These are phyloP conservation scores for Pythium pyrilobum DNA, from an alignment of 352 stramenopile genomes.

Conservation along the genomic window DNA sequence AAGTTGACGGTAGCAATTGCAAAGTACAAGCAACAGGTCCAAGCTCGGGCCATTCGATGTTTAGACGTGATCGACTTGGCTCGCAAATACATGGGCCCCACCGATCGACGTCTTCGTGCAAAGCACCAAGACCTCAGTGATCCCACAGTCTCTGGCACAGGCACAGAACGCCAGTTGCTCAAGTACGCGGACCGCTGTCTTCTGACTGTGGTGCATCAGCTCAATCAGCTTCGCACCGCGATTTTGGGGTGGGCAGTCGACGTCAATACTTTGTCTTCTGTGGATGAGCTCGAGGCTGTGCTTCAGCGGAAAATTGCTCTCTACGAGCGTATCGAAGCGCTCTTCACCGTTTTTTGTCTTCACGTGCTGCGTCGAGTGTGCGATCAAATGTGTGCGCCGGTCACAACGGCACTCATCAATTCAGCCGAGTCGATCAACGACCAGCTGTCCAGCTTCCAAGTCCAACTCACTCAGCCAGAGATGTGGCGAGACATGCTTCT, in stretches of 20 bases:
- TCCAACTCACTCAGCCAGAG: conserved; percentile 26
- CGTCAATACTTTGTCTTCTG: not conserved
- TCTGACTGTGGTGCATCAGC: not conserved
- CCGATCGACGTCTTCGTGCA: conserved; percentile 9
- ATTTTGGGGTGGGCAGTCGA: not conserved
- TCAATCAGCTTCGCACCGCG: conserved; percentile 2
- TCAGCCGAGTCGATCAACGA: conserved; percentile 28
- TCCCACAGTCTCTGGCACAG: not conserved
- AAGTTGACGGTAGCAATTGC: not conserved
- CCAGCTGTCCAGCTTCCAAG: conserved; percentile 37
- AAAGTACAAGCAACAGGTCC: conserved; percentile 17
- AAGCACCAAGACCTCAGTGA: not conserved
- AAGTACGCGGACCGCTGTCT: conserved; percentile 11
- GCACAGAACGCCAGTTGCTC: conserved; percentile 14
- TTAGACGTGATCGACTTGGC: conserved; percentile 17
- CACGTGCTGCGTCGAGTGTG: conserved; percentile 45
- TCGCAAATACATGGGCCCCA: conserved; percentile 21
- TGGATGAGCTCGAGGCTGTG: conserved; percentile 3
- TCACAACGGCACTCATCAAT: conserved; percentile 20
- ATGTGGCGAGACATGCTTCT: conserved; percentile 15
- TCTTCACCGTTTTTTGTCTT: conserved; percentile 54
- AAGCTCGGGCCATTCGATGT: conserved; percentile 5
- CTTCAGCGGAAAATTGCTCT: conserved; percentile 17
- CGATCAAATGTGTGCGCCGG: conserved; percentile 35
- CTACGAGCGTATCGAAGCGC: conserved; percentile 34